Percentiles rank a stretch among this genome's conserved stretches.
These are phyloP conservation scores for Amanita muscaria DNA, from an alignment of 768 basidiomycete species.

Conservation along the genomic window DNA sequence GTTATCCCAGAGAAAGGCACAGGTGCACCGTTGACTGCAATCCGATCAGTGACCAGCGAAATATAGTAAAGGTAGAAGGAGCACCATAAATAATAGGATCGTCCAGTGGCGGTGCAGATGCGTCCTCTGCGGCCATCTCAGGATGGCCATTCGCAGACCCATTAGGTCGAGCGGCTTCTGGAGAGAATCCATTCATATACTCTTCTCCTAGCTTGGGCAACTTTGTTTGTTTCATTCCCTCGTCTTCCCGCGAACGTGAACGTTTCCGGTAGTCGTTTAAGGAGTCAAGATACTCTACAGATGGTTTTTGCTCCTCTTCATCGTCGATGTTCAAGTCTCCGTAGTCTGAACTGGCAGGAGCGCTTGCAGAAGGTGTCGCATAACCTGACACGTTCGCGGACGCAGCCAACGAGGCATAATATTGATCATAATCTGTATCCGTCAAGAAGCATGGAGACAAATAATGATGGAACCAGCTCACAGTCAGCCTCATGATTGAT, in stretches of 20 bases:
- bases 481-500: constrained; percentile 57
- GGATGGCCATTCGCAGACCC: constrained; percentile 14
- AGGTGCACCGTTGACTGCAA: constrained; percentile 62
- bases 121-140: constrained; percentile 16
- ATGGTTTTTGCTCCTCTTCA: constrained; percentile 64
- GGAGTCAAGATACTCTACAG: constrained; percentile 56
- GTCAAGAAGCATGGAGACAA: not conserved
- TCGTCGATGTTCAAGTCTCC: constrained; percentile 49
- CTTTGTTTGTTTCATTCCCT: constrained; percentile 37
- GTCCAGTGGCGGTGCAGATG: constrained; percentile 23
- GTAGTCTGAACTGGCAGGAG: constrained; percentile 35
- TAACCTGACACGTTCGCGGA: constrained; percentile 44
- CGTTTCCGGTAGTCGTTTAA: constrained; percentile 69
- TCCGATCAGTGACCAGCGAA: not conserved
- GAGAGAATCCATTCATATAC: constrained; percentile 15
- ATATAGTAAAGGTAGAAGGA: not conserved
- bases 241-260: constrained; percentile 58
- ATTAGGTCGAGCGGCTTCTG: constrained; percentile 11
- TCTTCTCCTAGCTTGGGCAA: constrained; percentile 29
- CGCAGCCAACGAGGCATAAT: constrained; percentile 71
- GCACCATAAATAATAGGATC: constrained; percentile 66
- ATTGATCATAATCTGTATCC: constrained; percentile 64
- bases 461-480: constrained; percentile 26
- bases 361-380: constrained; percentile 52
- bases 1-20: constrained; percentile 76